These are phyloP conservation scores for Monosporozyma yasuniensis DNA, from an alignment of 805 yeast genomes.

Conservation along the genomic window DNA sequence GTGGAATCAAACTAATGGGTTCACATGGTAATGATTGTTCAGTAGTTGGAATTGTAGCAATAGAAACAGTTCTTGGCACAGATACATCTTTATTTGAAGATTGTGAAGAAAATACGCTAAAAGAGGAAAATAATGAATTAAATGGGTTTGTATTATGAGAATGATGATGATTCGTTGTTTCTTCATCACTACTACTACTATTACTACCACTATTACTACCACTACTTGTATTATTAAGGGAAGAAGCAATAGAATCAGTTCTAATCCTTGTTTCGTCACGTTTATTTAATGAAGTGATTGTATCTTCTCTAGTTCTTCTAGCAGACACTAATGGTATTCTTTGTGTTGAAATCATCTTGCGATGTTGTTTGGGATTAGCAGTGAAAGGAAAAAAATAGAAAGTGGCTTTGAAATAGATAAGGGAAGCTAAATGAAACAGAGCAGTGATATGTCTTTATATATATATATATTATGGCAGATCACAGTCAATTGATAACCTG, in stretches of 20 bases:
- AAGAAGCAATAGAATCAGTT: not conserved
- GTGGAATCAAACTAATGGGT: not conserved
- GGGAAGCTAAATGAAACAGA: too few species aligned
- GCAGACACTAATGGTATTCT: not conserved
- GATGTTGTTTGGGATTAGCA: not conserved
- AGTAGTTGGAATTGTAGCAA: not conserved
- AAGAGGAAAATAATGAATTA: not conserved
- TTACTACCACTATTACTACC: not conserved
- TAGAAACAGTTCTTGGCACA: not conserved
- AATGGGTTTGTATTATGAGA: not conserved
- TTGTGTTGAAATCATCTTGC: not conserved
- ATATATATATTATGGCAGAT: too few species aligned
- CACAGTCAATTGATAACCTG: too few species aligned
- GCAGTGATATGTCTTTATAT: too few species aligned
- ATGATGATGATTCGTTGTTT: not conserved
- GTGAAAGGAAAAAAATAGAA: too few species aligned
- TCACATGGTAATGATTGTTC: not conserved
- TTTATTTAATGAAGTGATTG: not conserved
- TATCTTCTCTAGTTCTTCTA: not conserved
- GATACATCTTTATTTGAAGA: not conserved
- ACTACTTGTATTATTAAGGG: not conserved
- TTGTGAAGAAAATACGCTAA: not conserved
- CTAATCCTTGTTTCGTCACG: not conserved
- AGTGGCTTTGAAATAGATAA: too few species aligned
- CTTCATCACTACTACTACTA: not conserved